Evolutionary conservation across 1,284 basidiomycete species (phyloP).

Genomic region (Gymnopus androsaceus): DNA sequence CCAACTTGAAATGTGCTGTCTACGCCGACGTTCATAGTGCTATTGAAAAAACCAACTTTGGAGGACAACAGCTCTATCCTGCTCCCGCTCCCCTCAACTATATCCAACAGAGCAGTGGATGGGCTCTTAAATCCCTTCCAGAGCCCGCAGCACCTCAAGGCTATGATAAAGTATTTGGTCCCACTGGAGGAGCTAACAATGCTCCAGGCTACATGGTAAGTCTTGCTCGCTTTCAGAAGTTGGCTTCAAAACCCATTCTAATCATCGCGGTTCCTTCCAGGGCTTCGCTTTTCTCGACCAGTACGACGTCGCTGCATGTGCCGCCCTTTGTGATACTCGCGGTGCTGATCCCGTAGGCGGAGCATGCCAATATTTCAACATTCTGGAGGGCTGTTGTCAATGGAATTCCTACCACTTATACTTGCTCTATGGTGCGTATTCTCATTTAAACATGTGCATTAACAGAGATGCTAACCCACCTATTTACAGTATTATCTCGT

Average conservation of each 20-base stretch:
- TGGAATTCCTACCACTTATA: constrained; percentile 23
- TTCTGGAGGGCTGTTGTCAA: constrained; percentile 25
- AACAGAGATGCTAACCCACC: neutral
- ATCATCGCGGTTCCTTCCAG: constrained; percentile 22
- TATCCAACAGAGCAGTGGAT: constrained; percentile 43
- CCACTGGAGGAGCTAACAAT: constrained; percentile 43
- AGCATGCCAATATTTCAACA: no score
- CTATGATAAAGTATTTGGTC: constrained; percentile 45
- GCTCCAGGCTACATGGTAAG: constrained; percentile 39
- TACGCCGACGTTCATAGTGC: constrained; percentile 38
- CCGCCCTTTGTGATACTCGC: no score
- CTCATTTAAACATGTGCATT: neutral
- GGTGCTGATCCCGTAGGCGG: no score
- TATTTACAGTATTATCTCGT: constrained; percentile 21
- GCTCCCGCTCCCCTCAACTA: constrained; percentile 35
- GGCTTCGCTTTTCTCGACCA: constrained; percentile 25
- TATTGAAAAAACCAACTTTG: no score
- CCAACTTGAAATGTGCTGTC: constrained; percentile 45
- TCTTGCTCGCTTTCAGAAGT: constrained; percentile 2
- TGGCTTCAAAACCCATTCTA: no score
- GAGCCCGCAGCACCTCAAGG: constrained; percentile 37
- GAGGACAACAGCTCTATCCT: no score
- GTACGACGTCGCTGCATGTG: no score
- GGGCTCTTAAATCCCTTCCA: constrained; percentile 32
- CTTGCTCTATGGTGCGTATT: constrained; percentile 24